Conservation (phyloP, 495 filamentous ascomycete species). For the Baudoinia panamericana region DNA sequence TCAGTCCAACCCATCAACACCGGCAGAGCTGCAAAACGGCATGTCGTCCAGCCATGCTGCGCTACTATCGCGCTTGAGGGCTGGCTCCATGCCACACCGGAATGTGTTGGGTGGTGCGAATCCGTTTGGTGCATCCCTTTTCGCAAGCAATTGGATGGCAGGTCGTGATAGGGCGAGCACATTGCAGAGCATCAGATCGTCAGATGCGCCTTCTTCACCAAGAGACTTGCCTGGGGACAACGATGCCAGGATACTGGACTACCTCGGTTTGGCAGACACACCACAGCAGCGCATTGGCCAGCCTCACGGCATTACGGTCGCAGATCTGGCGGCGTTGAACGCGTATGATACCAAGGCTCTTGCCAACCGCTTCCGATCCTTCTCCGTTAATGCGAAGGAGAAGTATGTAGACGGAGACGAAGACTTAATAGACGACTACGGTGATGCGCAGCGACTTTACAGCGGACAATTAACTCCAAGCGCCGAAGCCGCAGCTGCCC, state of each 20-base stretch:
- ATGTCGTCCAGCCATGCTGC: conserved; percentile 48
- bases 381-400: conserved; percentile 96
- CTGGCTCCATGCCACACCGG: conserved; percentile 90
- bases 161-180: conserved; percentile 70
- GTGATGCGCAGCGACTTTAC: conserved; percentile 42
- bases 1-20: conserved; percentile 58
- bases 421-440: conserved; percentile 32
- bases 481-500: conserved; percentile 54
- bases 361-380: conserved; percentile 81
- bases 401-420: conserved; percentile 93
- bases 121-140: conserved; percentile 80
- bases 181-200: conserved; percentile 71
- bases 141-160: conserved; percentile 71
- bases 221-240: conserved; percentile 74
- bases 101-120: conserved; percentile 42
- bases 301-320: conserved; percentile 47
- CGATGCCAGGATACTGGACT: conserved; percentile 90
- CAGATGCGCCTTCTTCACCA: conserved; percentile 80
- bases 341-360: conserved; percentile 60
- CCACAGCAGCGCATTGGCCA: conserved; percentile 56
- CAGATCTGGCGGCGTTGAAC: conserved; percentile 46
- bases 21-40: conserved; percentile 39
- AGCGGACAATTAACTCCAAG: conserved; percentile 55
- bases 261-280: conserved; percentile 87
- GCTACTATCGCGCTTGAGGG: conserved; percentile 73